phyloP scores from a whole-genome alignment of 2,329 filamentous ascomycete genomes.

The Cladosporium sp. region DNA sequence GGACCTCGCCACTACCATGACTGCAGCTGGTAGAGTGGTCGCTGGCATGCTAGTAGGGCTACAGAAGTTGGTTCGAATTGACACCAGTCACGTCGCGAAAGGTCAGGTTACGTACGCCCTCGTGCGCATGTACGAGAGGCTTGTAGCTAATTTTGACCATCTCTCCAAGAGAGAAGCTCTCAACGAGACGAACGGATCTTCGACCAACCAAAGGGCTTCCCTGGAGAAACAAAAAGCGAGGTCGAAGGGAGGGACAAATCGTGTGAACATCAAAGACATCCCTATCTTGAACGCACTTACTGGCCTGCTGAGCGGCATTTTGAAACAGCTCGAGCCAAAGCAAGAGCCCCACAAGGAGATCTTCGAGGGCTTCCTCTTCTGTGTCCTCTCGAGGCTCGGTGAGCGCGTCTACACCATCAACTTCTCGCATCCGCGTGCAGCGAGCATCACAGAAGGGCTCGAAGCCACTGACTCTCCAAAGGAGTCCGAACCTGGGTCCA shows the following conservation, averaged over 20 bases:
- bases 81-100: constrained; percentile 13
- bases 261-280: constrained; percentile 19
- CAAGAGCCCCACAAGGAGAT: constrained; percentile 34
- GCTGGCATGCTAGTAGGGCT: constrained; percentile 22
- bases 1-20: constrained; percentile 19
- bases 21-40: constrained; percentile 20
- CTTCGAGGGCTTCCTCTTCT: constrained; percentile 42
- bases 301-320: constrained; percentile 33
- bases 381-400: constrained; percentile 38
- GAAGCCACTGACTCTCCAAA: constrained; percentile 14
- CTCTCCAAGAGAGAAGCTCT: background rate
- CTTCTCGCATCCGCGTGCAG: constrained; percentile 30
- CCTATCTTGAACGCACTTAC: constrained; percentile 24
- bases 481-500: constrained; percentile 8
- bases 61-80: constrained; percentile 18
- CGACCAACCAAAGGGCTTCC: background rate
- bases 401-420: constrained; percentile 35
- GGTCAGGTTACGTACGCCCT: constrained; percentile 27
- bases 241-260: constrained; percentile 14
- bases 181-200: background rate
- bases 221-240: constrained; percentile 14
- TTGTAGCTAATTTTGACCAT: constrained; percentile 30
- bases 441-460: background rate
- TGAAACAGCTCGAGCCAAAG: constrained; percentile 35
- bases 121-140: constrained; percentile 35